Base-by-base conservation (phyloP, 2,329 filamentous ascomycete species). In the Diaporthe destruens region DNA sequence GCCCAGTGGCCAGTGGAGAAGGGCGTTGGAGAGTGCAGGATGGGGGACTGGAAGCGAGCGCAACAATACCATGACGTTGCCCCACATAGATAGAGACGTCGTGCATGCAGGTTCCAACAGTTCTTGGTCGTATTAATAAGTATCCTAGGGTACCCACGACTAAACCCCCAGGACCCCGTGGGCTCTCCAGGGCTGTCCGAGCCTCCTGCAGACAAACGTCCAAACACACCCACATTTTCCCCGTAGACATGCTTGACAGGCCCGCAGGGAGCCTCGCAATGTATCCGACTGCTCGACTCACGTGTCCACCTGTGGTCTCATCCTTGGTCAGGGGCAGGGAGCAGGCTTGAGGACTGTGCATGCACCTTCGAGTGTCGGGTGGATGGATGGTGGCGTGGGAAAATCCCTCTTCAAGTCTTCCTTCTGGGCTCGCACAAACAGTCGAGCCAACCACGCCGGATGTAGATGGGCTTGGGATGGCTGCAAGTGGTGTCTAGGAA, bases 161-260 rank as follows among this genome's bases (percentile, higher is more conserved):
- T 25, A n/a, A 51, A 34, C n/a, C n/a, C n/a, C n/a, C n/a, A n/a
- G n/a, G n/a, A 29, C 42, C 59, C 59, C 42, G 25, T 47, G 36
- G 36, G 36, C 36, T 39, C 36, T 39, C 36, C 3, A 36, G 3
- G 29, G 29, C 29, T 29, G 29, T 29, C 5, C 29, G 5, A 25
- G 59, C 42, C 59, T 47, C 23, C 6, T 49, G 25, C 42, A n/a
- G 18, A 34, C 11, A n/a, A 12, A 11, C 25, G 20, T 8, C 1
- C 42, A n/a, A 49, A 20, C 42, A 32, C 61, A 65, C 61, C 61
- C 61, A 53, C 61, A 66, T 39, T 66, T 53, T 53, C 61, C 61
- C 61, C 61, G 47, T 53, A 6, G 61, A 53, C 47, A 66, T 25
- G 36, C 39, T 9, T 29, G 36, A 23, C 23, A 29, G 6, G 8